These are phyloP conservation scores for Xylariales sp. DNA, from an alignment of 2,329 filamentous ascomycete species.

Conservation along the genomic window DNA sequence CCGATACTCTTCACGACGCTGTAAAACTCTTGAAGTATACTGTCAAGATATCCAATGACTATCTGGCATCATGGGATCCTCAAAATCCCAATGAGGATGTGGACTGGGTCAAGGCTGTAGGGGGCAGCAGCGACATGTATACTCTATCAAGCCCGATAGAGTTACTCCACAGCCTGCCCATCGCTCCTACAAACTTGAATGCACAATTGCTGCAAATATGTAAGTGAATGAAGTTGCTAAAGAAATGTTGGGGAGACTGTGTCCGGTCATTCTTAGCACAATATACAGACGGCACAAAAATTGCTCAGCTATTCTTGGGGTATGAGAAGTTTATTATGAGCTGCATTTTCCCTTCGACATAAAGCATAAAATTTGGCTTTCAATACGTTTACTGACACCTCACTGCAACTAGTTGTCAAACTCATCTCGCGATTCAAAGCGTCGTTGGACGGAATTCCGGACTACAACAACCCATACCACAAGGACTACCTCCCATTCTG, in stretches of 20 bases:
- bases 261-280: no score
- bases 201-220: conserved; percentile 4
- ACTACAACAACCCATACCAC: conserved; percentile 4
- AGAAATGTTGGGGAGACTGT: no score
- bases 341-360: no score
- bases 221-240: no score
- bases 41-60: not conserved
- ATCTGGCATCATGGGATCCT: not conserved
- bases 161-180: not conserved
- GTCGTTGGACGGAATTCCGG: conserved; percentile 4
- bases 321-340: no score
- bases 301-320: no score
- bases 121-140: not conserved
- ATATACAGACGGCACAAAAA: no score
- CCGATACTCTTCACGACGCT: conserved; percentile 2
- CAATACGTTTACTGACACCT: no score
- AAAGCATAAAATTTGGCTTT: no score
- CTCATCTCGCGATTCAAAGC: conserved; percentile 4
- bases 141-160: not conserved
- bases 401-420: conserved; percentile 1
- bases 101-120: not conserved
- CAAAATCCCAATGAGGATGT: not conserved
- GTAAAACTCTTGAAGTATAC: conserved; percentile 1
- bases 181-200: conserved; percentile 1
- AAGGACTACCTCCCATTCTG: conserved; percentile 9